phyloP scores from a whole-genome alignment of 2,329 filamentous ascomycete genomes.

The Cladosporium sp. region DNA sequence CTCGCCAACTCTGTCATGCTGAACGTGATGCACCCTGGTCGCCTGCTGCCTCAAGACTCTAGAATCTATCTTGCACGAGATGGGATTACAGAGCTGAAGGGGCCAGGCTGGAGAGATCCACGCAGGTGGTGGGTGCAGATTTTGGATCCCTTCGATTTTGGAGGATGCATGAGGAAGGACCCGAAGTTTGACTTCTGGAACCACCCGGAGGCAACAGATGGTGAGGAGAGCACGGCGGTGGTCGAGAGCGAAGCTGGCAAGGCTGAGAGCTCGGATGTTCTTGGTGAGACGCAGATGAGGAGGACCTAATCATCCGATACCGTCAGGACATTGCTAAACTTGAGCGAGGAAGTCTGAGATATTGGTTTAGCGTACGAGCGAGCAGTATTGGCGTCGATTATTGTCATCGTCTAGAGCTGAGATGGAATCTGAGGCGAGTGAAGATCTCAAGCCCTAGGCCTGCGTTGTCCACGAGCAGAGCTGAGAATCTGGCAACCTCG shows the following conservation, averaged over 20 bases:
- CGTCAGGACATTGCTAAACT: too few species aligned
- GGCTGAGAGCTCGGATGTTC: neutral
- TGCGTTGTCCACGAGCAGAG: too few species aligned
- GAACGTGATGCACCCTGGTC: slow-evolving; percentile 55
- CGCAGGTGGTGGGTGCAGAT: slow-evolving; percentile 26
- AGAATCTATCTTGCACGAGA: slow-evolving; percentile 53
- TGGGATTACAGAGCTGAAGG: slow-evolving; percentile 50
- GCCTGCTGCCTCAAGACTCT: slow-evolving; percentile 50
- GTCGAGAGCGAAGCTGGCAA: neutral
- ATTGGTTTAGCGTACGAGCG: too few species aligned
- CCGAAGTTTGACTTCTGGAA: slow-evolving; percentile 16
- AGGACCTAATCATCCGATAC: neutral
- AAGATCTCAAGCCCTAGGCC: too few species aligned
- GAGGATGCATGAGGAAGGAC: slow-evolving; percentile 13
- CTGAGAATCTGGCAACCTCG: too few species aligned
- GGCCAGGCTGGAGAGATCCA: slow-evolving; percentile 33
- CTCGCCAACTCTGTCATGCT: slow-evolving; percentile 49
- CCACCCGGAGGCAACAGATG: neutral
- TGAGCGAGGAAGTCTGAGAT: too few species aligned
- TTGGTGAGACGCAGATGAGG: neutral
- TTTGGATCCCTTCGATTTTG: slow-evolving; percentile 35
- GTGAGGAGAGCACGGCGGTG: neutral
- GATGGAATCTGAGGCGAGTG: too few species aligned
- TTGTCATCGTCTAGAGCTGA: too few species aligned
- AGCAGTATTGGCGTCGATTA: too few species aligned